phyloP scores from a whole-genome alignment of 1,284 basidiomycete genomes.

The Grifola frondosa region DNA sequence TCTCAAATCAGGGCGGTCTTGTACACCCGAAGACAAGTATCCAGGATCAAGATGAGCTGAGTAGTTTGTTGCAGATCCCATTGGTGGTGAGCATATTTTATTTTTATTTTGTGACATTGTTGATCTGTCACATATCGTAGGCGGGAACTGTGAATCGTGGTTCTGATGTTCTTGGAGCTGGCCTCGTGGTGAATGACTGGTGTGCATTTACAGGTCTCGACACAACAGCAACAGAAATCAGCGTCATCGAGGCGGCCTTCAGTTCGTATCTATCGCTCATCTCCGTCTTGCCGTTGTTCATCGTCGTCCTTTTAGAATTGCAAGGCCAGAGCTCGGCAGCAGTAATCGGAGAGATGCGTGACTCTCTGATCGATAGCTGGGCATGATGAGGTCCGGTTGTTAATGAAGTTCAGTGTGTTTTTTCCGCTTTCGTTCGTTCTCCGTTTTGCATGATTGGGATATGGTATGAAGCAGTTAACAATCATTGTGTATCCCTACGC shows the following conservation, averaged over 20 bases:
- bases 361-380: slow-evolving; percentile 92
- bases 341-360: slow-evolving; percentile 92
- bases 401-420: slow-evolving; percentile 2
- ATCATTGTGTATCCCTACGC: slow-evolving; percentile 17
- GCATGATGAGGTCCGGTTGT: slow-evolving; percentile 52
- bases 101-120: background rate
- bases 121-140: slow-evolving; percentile 37
- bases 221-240: slow-evolving; percentile 97
- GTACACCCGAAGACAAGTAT: slow-evolving; percentile 97
- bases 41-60: slow-evolving; percentile 97
- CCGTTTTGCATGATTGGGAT: slow-evolving; percentile 11
- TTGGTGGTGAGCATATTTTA: slow-evolving; percentile 69
- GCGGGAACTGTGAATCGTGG: slow-evolving; percentile 98
- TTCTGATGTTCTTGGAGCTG: slow-evolving; percentile 96
- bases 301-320: slow-evolving; percentile 55
- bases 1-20: slow-evolving; percentile 95
- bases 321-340: slow-evolving; percentile 86
- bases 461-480: slow-evolving; percentile 11
- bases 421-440: slow-evolving; percentile 16
- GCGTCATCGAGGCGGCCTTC: slow-evolving; percentile 97
- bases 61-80: slow-evolving; percentile 91
- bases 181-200: slow-evolving; percentile 98
- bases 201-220: slow-evolving; percentile 96
- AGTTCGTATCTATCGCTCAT: slow-evolving; percentile 52
- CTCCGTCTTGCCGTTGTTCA: slow-evolving; percentile 3